phyloP scores from a whole-genome alignment of 1,284 basidiomycete genomes.

The Marasmius oreades region DNA sequence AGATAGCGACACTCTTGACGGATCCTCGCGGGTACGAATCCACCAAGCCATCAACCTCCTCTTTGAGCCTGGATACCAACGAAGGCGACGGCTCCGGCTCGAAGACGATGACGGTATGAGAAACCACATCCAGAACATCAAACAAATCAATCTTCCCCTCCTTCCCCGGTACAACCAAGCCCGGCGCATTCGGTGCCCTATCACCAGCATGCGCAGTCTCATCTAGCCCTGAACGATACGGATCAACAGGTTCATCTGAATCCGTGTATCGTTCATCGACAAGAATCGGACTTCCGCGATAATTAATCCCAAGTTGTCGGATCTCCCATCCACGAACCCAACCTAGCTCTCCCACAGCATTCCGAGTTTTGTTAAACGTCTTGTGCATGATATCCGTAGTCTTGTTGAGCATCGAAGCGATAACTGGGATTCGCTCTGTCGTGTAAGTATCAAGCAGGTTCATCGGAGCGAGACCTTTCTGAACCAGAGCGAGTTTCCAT shows the following conservation, averaged over 20 bases:
- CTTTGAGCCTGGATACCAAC: too few relatives aligned
- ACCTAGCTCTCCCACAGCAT: too few relatives aligned
- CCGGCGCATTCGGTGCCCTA: slow-evolving; percentile 23
- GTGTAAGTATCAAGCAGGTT: slow-evolving; percentile 33
- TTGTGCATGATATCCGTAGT: slow-evolving; percentile 21
- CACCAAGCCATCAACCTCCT: too few relatives aligned
- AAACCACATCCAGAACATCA: slow-evolving; percentile 18
- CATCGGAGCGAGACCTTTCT: slow-evolving; percentile 28
- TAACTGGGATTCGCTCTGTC: slow-evolving; percentile 35
- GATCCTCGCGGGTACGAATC: not conserved
- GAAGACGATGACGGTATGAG: slow-evolving; percentile 26
- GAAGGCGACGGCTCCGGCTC: too few relatives aligned
- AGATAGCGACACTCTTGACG: not conserved
- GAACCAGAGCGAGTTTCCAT: slow-evolving; percentile 40
- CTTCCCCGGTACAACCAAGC: too few relatives aligned
- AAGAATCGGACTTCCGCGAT: not conserved
- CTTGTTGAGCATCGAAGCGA: slow-evolving; percentile 31
- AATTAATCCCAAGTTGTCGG: not conserved
- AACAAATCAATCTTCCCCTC: slow-evolving; percentile 17
- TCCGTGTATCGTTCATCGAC: not conserved
- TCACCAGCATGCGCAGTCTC: slow-evolving; percentile 20
- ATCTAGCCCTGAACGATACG: slow-evolving; percentile 14
- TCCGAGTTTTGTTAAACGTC: slow-evolving; percentile 12
- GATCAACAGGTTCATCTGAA: slow-evolving; percentile 2
- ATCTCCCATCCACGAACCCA: not conserved